Conservation (phyloP, 1,284 basidiomycete genomes). For the Leccinum angustisporum region DNA sequence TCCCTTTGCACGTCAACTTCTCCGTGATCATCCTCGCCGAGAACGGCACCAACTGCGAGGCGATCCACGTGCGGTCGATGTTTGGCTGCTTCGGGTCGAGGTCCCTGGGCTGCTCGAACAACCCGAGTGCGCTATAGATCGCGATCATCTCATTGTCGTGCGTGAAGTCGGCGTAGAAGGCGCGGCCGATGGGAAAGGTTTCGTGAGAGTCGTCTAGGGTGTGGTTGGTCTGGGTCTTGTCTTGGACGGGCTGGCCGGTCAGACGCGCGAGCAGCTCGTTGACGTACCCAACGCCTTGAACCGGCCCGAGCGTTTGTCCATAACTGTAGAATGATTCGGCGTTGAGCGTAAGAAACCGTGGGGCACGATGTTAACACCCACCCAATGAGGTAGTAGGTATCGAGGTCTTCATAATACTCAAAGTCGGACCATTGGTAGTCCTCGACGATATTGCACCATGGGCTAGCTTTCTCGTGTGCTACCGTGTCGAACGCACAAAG, state of each 20-base stretch:
- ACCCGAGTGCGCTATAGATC: constrained; percentile 68
- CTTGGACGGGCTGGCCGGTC: constrained; percentile 56
- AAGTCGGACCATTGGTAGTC: constrained; percentile 56
- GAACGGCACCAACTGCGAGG: background rate
- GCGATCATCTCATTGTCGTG: constrained; percentile 82
- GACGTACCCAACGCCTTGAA: constrained; percentile 80
- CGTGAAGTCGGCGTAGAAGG: constrained; percentile 47
- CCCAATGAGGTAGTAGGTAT: constrained; percentile 75
- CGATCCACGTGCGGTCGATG: background rate
- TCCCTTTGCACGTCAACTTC: background rate
- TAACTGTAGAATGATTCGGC: constrained; percentile 41
- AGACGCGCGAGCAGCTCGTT: constrained; percentile 85
- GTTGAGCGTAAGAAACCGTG: background rate
- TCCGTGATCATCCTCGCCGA: background rate
- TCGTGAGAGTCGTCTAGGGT: constrained; percentile 63
- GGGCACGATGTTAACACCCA: constrained; percentile 31
- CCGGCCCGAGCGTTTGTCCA: constrained; percentile 61
- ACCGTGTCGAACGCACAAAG: constrained; percentile 79
- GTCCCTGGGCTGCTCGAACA: constrained; percentile 47
- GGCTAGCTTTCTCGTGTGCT: constrained; percentile 51
- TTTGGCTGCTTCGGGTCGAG: constrained; percentile 46
- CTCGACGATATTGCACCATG: constrained; percentile 66
- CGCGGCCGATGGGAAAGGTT: constrained; percentile 72
- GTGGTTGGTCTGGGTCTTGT: constrained; percentile 76
- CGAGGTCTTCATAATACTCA: constrained; percentile 70